A percentile compares a stretch with the other conserved stretches of the same genome.
These are phyloP conservation scores for Leccinum huronense DNA, from an alignment of 1,284 basidiomycete genomes.

Conservation along the genomic window DNA sequence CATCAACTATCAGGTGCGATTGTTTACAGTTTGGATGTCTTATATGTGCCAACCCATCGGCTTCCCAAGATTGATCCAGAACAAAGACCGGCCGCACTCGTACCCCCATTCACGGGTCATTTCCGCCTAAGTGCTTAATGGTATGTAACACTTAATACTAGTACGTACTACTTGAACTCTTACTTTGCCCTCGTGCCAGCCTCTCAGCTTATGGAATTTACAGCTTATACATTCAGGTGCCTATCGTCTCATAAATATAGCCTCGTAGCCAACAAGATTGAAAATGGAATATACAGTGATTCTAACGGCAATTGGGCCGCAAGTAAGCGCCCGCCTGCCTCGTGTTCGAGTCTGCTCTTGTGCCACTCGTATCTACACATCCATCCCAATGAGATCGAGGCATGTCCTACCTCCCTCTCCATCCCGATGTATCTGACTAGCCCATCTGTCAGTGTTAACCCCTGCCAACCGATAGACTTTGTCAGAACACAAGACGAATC, in stretches of 20 bases:
- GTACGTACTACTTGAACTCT: not conserved
- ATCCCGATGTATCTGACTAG: not conserved
- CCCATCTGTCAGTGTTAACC: not conserved
- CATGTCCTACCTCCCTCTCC: not conserved
- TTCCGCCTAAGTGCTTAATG: slow-evolving; percentile 55
- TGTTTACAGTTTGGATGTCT: slow-evolving; percentile 12
- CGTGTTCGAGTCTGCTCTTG: slow-evolving; percentile 1
- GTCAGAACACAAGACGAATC: not conserved
- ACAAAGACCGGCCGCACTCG: slow-evolving; percentile 89
- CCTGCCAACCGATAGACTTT: not conserved
- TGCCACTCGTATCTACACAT: not conserved
- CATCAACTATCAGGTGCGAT: slow-evolving; percentile 91
- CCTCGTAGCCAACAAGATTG: slow-evolving; percentile 1
- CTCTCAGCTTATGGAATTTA: not conserved
- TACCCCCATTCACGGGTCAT: slow-evolving; percentile 97
- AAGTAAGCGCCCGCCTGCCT: slow-evolving; percentile 8
- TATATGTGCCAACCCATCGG: not conserved
- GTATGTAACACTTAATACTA: no score
- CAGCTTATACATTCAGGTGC: not conserved
- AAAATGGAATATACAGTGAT: slow-evolving; percentile 1
- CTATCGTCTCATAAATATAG: not conserved
- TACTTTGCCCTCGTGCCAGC: not conserved
- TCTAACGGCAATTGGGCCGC: slow-evolving; percentile 9
- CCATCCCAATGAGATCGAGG: not conserved
- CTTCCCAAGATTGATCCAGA: slow-evolving; percentile 55